Base-by-base conservation (phyloP, 2,329 filamentous ascomycete species). In the Hymenoscyphus scutula region DNA sequence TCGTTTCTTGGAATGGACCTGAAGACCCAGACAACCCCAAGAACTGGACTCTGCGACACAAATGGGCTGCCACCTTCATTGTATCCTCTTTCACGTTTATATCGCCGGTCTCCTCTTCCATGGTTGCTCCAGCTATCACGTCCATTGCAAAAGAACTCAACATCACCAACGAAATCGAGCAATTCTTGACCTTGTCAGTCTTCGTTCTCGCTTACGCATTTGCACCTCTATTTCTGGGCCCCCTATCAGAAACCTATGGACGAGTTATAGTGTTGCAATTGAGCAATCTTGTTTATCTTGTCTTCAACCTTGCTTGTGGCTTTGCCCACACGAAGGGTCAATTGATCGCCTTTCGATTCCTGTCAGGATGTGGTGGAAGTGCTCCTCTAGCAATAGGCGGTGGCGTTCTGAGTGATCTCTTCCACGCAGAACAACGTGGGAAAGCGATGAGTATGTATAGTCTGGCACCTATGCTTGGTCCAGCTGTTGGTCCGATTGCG, bases 161-260 rank as follows among this genome's bases (percentile, higher is more conserved):
- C 60, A 82, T 87, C 53, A 72, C 74, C 0, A 76, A 65, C 74
- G 77, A 48, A 73, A 73, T 30, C 76, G 82, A 63, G 74, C 84
- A 0, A 78, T 78, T 32, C 77, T 78, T 56, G 80, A 81, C 67
- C 72, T 80, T 45, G 72, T 81, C 37, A 76, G 77, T 23, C 11
- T 79, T 77, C 5, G 78, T 80, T 32, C 70, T 80, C 15, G 78
- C 78, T 8, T 80, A 77, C 64, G 78, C 78, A 19, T 76, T 77
- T 17, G 78, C 78, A 0, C 78, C 78, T 0, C 48, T 69, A 1
- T 59, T 89, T 3, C 89, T 87, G 84, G 88, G 87, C 1, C 86
- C 87, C 0, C 73, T 80, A 6, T 79, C 80, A 0, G 81, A 83
- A 62, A 70, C 81, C 0, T 82, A 78, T 57, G 81, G 81, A 0